phyloP scores from a whole-genome alignment of 441 rosid species.

The Rhodomyrtus psidioides region DNA sequence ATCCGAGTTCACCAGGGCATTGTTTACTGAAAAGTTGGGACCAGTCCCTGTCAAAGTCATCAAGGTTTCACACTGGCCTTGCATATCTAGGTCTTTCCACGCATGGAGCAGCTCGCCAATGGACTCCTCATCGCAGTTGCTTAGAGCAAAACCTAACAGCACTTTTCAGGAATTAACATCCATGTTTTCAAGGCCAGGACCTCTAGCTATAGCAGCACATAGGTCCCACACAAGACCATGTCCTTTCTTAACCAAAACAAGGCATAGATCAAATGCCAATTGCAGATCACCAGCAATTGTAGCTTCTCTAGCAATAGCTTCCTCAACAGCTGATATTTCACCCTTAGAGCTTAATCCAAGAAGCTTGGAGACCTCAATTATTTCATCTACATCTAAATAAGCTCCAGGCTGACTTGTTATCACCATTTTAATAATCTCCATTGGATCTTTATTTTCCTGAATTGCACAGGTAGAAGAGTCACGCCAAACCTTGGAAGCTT shows the following conservation, averaged over 20 bases:
- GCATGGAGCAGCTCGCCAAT: slow-evolving; percentile 90
- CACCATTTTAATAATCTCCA: slow-evolving; percentile 97
- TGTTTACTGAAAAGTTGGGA: slow-evolving; percentile 34
- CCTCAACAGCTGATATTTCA: slow-evolving; percentile 80
- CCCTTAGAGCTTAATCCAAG: slow-evolving; percentile 80
- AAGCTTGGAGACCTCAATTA: slow-evolving; percentile 91
- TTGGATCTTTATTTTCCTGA: slow-evolving; percentile 92
- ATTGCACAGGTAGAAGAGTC: slow-evolving; percentile 84
- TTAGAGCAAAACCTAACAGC: slow-evolving; percentile 83
- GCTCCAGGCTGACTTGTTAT: slow-evolving; percentile 87
- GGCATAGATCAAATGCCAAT: slow-evolving; percentile 93
- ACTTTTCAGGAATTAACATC: slow-evolving; percentile 76
- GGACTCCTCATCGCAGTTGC: slow-evolving; percentile 95
- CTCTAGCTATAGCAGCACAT: slow-evolving; percentile 98
- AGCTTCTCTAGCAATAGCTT: slow-evolving; percentile 99
- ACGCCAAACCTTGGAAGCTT: slow-evolving; percentile 97
- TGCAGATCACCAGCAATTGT: slow-evolving; percentile 97
- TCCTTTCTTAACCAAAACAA: slow-evolving; percentile 78
- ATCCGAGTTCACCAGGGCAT: slow-evolving; percentile 19
- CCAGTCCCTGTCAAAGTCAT: slow-evolving; percentile 44
- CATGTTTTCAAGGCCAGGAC: slow-evolving; percentile 93
- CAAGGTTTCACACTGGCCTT: slow-evolving; percentile 72
- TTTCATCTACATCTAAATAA: slow-evolving; percentile 85
- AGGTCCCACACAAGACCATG: slow-evolving; percentile 97
- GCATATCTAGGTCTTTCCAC: slow-evolving; percentile 97